Evolutionary conservation across 2,329 filamentous ascomycete species (phyloP).

Genomic region (Eutypella sp.): DNA sequence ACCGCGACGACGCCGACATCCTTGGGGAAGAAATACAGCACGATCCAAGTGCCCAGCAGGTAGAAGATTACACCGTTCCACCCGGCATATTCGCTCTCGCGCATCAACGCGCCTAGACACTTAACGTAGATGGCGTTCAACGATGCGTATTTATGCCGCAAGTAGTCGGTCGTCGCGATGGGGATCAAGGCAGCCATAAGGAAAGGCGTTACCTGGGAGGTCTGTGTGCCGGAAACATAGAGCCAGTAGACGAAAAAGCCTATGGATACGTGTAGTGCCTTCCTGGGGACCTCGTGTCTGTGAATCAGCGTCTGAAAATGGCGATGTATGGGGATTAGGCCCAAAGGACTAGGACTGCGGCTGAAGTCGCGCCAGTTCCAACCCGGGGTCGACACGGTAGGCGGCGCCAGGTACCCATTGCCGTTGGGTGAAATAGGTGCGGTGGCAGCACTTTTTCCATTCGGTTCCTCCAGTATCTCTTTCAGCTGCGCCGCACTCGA

Average conservation of each 20-base stretch:
- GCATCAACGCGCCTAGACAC: slow-evolving; percentile 84
- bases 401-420: slow-evolving; percentile 71
- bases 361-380: slow-evolving; percentile 86
- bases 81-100: slow-evolving; percentile 87
- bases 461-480: slow-evolving; percentile 16
- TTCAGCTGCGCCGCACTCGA: slow-evolving; percentile 25
- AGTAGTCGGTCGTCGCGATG: slow-evolving; percentile 73
- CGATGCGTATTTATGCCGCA: slow-evolving; percentile 75
- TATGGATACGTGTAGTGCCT: slow-evolving; percentile 90
- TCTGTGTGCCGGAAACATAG: slow-evolving; percentile 75
- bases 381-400: slow-evolving; percentile 49
- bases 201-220: slow-evolving; percentile 73
- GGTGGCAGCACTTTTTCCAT: slow-evolving; percentile 17
- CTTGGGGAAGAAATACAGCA: slow-evolving; percentile 84
- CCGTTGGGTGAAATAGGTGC: too few relatives aligned
- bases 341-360: slow-evolving; percentile 85
- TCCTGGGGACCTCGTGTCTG: slow-evolving; percentile 94
- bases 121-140: slow-evolving; percentile 87
- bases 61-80: slow-evolving; percentile 99
- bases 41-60: slow-evolving; percentile 81
- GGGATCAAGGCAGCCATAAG: slow-evolving; percentile 77
- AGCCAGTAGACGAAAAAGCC: slow-evolving; percentile 88
- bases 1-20: slow-evolving; percentile 88
- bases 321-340: slow-evolving; percentile 89
- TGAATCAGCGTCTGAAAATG: slow-evolving; percentile 91